These are phyloP conservation scores for Comarum palustre DNA, from an alignment of 306 rosid species.

Conservation along the genomic window DNA sequence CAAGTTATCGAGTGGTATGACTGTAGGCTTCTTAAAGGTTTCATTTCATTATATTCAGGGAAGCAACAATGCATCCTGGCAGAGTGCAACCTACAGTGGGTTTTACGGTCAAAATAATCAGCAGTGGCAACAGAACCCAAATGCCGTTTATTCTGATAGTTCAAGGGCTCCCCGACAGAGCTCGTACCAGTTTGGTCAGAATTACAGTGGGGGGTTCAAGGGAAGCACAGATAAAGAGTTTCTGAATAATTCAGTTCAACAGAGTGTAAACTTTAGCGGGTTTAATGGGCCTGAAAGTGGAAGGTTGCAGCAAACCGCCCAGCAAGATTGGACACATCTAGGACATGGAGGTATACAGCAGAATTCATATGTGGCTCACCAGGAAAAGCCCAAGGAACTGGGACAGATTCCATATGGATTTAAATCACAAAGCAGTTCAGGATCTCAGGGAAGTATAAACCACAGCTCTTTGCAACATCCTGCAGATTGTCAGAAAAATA, in stretches of 20 bases:
- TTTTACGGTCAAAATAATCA: slow-evolving; percentile 24
- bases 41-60: not conserved
- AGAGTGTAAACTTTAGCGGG: slow-evolving; percentile 24
- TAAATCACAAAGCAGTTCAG: slow-evolving; percentile 30
- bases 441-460: slow-evolving; percentile 27
- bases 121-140: slow-evolving; percentile 16
- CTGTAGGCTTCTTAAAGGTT: not conserved
- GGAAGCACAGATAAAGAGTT: slow-evolving; percentile 6
- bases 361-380: slow-evolving; percentile 19
- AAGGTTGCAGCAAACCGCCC: slow-evolving; percentile 20
- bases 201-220: slow-evolving; percentile 3
- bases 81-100: slow-evolving; percentile 10
- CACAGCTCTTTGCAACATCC: slow-evolving; percentile 20
- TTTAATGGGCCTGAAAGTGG: slow-evolving; percentile 26
- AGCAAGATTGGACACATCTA: slow-evolving; percentile 2
- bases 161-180: slow-evolving; percentile 9
- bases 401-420: slow-evolving; percentile 26
- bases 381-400: slow-evolving; percentile 28
- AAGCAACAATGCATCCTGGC: slow-evolving; percentile 1
- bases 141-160: slow-evolving; percentile 14
- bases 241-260: slow-evolving; percentile 13
- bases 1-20: not conserved
- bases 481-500: not conserved
- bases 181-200: slow-evolving; percentile 6
- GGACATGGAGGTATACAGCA: slow-evolving; percentile 20